Conservation (phyloP, 495 filamentous ascomycete genomes). For the Neurospora discreta region DNA sequence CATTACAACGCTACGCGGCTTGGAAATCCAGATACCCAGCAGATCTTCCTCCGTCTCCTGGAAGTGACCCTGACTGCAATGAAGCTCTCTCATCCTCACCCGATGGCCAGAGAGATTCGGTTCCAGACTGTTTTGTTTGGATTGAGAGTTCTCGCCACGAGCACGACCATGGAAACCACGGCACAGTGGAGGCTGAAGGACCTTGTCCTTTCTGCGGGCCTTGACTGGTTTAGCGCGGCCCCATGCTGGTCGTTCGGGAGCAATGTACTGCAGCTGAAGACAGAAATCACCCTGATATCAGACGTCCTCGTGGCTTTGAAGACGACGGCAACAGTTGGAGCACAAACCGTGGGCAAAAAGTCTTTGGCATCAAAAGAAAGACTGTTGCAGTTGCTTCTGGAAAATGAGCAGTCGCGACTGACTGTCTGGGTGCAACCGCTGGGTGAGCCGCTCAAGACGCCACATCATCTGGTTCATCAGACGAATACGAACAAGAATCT, state of each 20-base stretch:
- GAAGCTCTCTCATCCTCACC: constrained; percentile 59
- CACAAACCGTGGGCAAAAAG: constrained; percentile 42
- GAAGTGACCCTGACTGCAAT: constrained; percentile 62
- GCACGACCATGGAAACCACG: constrained; percentile 45
- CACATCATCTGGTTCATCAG: constrained; percentile 12
- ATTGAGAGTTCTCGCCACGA: constrained; percentile 60
- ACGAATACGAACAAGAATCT: constrained; percentile 25
- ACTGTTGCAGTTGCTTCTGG: constrained; percentile 62
- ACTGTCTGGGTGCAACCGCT: constrained; percentile 85
- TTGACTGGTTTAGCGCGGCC: constrained; percentile 77
- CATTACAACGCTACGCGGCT: constrained; percentile 87
- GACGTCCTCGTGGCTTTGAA: constrained; percentile 61
- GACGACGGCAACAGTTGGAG: constrained; percentile 43
- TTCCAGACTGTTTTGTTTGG: constrained; percentile 80
- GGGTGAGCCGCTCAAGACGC: constrained; percentile 40
- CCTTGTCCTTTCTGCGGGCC: constrained; percentile 67
- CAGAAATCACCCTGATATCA: constrained; percentile 70
- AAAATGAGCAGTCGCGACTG: constrained; percentile 76
- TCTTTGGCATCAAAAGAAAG: constrained; percentile 69
- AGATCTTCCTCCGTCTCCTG: constrained; percentile 68
- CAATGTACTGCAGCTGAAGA: constrained; percentile 84
- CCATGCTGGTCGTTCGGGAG: constrained; percentile 94
- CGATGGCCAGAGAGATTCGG: constrained; percentile 79
- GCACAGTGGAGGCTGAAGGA: constrained; percentile 76
- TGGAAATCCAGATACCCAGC: constrained; percentile 66